Conservation (phyloP, 495 filamentous ascomycete genomes). For the Melanomma pulvis-pyrius region DNA sequence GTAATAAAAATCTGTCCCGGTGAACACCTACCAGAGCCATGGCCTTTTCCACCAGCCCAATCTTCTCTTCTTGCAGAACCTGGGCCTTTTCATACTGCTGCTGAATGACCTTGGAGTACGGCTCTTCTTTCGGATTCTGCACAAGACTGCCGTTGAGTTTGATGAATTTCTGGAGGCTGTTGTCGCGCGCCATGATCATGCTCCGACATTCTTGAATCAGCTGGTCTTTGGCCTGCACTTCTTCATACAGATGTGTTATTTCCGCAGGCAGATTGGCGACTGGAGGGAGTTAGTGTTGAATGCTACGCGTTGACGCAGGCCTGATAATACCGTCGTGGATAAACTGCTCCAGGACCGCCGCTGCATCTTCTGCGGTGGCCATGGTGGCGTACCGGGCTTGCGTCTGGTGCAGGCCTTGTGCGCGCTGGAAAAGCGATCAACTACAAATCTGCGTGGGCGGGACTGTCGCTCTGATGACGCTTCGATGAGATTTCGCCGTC, state of each 20-base stretch:
- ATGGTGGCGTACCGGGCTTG: conserved; percentile 20
- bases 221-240: conserved; percentile 88
- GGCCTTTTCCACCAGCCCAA: conserved; percentile 76
- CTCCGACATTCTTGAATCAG: conserved; percentile 71
- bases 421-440: not conserved
- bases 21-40: conserved; percentile 57
- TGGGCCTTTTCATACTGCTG: conserved; percentile 72
- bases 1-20: not conserved
- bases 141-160: conserved; percentile 78
- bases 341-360: conserved; percentile 89
- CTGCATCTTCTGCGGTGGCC: conserved; percentile 67
- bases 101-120: conserved; percentile 67
- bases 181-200: conserved; percentile 76
- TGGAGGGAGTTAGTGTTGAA: conserved; percentile 35
- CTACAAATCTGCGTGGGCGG: not conserved
- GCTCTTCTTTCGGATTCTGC: conserved; percentile 84
- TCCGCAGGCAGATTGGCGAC: conserved; percentile 90
- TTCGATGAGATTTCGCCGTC: not conserved
- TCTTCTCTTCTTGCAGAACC: conserved; percentile 83
- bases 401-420: not conserved
- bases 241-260: conserved; percentile 89
- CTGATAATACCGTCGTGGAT: conserved; percentile 69
- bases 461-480: not conserved
- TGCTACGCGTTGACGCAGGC: not conserved
- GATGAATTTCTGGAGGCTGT: conserved; percentile 86